These are phyloP conservation scores for Thraustochytrium sp. DNA, from an alignment of 352 stramenopile species.

Conservation along the genomic window DNA sequence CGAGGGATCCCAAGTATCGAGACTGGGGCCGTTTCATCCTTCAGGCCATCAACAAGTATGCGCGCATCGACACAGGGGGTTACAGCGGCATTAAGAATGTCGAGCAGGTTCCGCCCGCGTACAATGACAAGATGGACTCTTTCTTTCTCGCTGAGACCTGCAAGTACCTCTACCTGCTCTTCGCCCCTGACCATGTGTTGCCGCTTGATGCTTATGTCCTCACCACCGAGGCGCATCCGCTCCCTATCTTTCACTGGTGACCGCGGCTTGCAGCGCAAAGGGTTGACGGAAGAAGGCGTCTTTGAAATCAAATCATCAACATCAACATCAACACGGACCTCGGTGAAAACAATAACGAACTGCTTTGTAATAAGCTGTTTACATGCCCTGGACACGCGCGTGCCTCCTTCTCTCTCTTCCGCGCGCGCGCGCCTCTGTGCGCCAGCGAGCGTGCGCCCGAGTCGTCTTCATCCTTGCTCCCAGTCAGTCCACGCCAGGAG, in stretches of 20 bases:
- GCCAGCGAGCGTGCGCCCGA: too few relatives aligned
- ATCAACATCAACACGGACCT: too few relatives aligned
- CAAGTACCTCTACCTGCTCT: constrained; percentile 83
- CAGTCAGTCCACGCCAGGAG: too few relatives aligned
- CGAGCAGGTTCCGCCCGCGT: constrained; percentile 50
- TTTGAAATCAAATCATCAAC: too few relatives aligned
- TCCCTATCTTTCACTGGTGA: constrained; percentile 50
- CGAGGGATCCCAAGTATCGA: constrained; percentile 65
- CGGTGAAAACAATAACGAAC: too few relatives aligned
- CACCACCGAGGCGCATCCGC: constrained; percentile 92
- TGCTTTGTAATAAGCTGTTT: too few relatives aligned
- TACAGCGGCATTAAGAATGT: constrained; percentile 66
- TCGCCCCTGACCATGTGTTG: constrained; percentile 66
- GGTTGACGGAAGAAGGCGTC: too few relatives aligned
- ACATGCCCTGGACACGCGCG: too few relatives aligned
- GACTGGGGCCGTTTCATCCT: constrained; percentile 71
- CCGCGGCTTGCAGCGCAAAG: too few relatives aligned
- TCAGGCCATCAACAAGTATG: constrained; percentile 63
- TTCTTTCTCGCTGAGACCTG: constrained; percentile 84
- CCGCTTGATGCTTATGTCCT: constrained; percentile 89
- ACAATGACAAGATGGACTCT: constrained; percentile 67
- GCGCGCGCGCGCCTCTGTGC: too few relatives aligned
- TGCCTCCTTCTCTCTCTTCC: too few relatives aligned
- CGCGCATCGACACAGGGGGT: constrained; percentile 59
- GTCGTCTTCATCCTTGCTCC: too few relatives aligned